Evolutionary conservation across 2,329 filamentous ascomycete species (phyloP), one percentile per base, ranked within the genome.

Genomic region (Colletotrichum godetiae): DNA sequence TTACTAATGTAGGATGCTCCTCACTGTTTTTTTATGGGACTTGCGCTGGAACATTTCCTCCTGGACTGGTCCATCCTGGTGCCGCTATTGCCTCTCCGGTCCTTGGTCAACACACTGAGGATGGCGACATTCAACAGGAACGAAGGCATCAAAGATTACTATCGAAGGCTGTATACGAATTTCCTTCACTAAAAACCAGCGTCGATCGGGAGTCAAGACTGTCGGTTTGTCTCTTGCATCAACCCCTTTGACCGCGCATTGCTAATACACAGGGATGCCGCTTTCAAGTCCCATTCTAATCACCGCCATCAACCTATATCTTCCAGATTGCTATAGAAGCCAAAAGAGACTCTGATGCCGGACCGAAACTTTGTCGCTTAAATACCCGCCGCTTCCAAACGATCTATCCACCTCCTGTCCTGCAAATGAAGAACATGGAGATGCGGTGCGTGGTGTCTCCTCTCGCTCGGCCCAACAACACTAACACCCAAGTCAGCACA

Each of bases 311-410:
- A 78, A 73, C 37, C 67, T 78, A 78, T 75, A 69, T 79, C 78
- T 6, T 73, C 72, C 13, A 74, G 12, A 12, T 77, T 78, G 52
- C 73, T 79, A 55, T 78, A 79, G 46, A 79, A 79, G 8, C 77
- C 77, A 58, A 79, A 78, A 1, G 77, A 79, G 5, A 80, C 78
- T 5, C 79, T 67, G 4, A 79, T 74, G 2, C 80, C 79, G 13
- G 76, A 67, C 2, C 79, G 70, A 49, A 80, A 80, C 2, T 72
- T 72, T 2, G 78, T 80, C 5, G 78, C 67, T 3, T 68, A 46
- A 1, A 77, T 64, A 0, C 73, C 68, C 0, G 75, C 33, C 5
- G 60, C 71, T 33, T 73, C 68, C 10, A 81, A 67, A 49, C 77
- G 72, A 5, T 62, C 57, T 2, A 67, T 56, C 80, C 79, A 81